Conservation (phyloP, 371 early-diverging fungal species). For the Mortierella sp. region DNA sequence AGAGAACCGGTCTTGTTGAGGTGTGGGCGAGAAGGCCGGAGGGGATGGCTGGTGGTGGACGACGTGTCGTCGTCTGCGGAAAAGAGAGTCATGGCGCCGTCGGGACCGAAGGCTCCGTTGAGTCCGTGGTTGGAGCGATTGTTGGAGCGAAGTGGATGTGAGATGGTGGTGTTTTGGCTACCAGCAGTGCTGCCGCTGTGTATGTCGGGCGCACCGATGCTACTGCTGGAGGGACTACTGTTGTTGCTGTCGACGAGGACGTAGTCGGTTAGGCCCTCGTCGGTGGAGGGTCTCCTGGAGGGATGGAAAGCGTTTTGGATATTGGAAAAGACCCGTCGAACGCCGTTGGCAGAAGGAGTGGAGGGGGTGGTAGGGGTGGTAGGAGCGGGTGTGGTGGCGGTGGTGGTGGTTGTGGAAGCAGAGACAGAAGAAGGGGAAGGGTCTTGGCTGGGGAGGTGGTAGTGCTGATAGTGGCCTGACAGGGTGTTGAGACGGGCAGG, state of each 20-base stretch:
- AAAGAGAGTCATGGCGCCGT: slow-evolving; percentile 11
- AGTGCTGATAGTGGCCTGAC: no score
- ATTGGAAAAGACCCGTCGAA: slow-evolving; percentile 22
- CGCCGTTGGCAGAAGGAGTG: slow-evolving; percentile 16
- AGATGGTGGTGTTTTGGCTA: no score
- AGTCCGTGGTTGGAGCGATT: slow-evolving; percentile 27
- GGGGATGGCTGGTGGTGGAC: slow-evolving; percentile 19
- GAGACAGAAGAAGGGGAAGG: no score
- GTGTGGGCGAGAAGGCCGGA: slow-evolving; percentile 15
- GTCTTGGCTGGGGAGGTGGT: no score
- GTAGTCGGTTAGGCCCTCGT: slow-evolving; percentile 2
- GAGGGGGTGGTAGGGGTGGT: slow-evolving; percentile 20
- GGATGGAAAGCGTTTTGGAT: slow-evolving; percentile 38
- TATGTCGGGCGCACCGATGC: no score
- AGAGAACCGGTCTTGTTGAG: slow-evolving; percentile 23
- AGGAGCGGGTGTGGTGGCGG: slow-evolving; percentile 19
- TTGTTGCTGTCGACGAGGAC: neutral
- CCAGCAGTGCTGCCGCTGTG: no score
- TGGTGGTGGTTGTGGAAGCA: no score
- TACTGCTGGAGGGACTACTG: slow-evolving; percentile 6
- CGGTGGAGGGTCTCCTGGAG: slow-evolving; percentile 9
- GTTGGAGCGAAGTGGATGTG: neutral
- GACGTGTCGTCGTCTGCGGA: slow-evolving; percentile 39
- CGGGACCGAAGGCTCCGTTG: slow-evolving; percentile 21
- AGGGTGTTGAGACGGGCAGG: slow-evolving; percentile 1